Evolutionary conservation across 345 rosid species (phyloP).

Genomic region (Aquilaria sinensis): DNA sequence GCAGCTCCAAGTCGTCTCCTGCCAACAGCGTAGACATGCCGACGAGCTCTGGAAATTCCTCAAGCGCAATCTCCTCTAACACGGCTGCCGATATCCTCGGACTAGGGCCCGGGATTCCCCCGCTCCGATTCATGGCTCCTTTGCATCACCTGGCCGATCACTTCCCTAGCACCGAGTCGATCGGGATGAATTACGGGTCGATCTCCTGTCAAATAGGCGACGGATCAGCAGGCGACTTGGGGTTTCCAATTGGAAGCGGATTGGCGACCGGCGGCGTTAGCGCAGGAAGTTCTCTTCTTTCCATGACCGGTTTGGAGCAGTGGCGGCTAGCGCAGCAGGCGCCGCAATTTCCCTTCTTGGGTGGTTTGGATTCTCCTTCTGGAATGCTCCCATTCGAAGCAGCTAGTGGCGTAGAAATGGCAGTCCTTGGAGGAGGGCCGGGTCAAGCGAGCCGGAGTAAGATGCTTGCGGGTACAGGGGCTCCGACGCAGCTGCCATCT

Average conservation of each 20-base stretch:
- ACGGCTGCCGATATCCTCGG: slow-evolving; percentile 37
- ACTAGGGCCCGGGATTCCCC: slow-evolving; percentile 35
- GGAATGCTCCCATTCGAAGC: slow-evolving; percentile 38
- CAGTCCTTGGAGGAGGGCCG: slow-evolving; percentile 22
- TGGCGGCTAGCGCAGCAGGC: slow-evolving; percentile 47
- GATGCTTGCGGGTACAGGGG: slow-evolving; percentile 17
- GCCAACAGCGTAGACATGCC: slow-evolving; percentile 34
- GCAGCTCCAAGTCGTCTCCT: slow-evolving; percentile 30
- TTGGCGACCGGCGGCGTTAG: slow-evolving; percentile 19
- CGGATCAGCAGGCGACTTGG: slow-evolving; percentile 25
- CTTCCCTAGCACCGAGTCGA: slow-evolving; percentile 23
- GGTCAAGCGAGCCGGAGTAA: slow-evolving; percentile 31
- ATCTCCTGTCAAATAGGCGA: slow-evolving; percentile 23
- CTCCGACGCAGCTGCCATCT: slow-evolving; percentile 29
- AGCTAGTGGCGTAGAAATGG: slow-evolving; percentile 28
- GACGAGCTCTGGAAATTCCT: slow-evolving; percentile 28
- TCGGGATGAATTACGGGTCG: slow-evolving; percentile 40
- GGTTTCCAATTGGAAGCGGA: slow-evolving; percentile 30
- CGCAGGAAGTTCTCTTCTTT: slow-evolving; percentile 28
- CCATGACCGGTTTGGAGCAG: slow-evolving; percentile 38
- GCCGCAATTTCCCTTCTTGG: slow-evolving; percentile 39
- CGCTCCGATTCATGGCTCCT: slow-evolving; percentile 47
- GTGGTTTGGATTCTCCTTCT: slow-evolving; percentile 45
- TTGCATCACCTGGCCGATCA: slow-evolving; percentile 33
- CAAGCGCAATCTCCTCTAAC: slow-evolving; percentile 30